Conservation (phyloP, 1,139 yeast species). For the Kurtzmaniella quercitrusa region DNA sequence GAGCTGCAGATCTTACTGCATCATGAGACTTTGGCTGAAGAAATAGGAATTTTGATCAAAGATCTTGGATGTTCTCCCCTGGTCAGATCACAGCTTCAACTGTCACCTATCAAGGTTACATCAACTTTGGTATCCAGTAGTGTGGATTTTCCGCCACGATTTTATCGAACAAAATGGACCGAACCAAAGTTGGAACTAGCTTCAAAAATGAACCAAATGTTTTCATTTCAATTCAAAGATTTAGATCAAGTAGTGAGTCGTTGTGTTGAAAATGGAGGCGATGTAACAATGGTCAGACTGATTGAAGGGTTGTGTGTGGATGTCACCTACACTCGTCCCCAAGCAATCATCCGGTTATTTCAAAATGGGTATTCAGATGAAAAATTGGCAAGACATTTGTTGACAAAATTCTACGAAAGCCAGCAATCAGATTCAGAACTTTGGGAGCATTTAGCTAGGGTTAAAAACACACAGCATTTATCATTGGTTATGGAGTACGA, state of each 20-base stretch:
- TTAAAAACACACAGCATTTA: slow-evolving; percentile 1
- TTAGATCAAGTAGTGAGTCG: slow-evolving; percentile 1
- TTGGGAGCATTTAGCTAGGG: slow-evolving; percentile 6
- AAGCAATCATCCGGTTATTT: slow-evolving; percentile 4
- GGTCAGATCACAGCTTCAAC: neutral
- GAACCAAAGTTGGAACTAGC: neutral
- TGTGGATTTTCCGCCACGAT: slow-evolving; percentile 3
- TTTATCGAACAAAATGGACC: slow-evolving; percentile 1
- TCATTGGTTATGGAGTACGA: slow-evolving; percentile 1
- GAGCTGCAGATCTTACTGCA: slow-evolving; percentile 8
- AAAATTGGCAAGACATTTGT: neutral
- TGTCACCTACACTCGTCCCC: neutral
- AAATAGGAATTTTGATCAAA: slow-evolving; percentile 16
- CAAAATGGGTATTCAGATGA: neutral
- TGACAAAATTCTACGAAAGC: neutral
- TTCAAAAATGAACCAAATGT: neutral
- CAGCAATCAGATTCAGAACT: neutral
- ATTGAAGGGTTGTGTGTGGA: neutral
- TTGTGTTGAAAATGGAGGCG: neutral
- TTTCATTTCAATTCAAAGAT: neutral
- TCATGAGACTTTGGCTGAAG: slow-evolving; percentile 8
- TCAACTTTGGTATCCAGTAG: neutral
- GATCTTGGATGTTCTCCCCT: neutral
- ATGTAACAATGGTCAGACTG: neutral
- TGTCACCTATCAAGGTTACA: neutral